Evolutionary conservation across 2,329 filamentous ascomycete species (phyloP), one percentile per base, ranked within the genome.

Genomic region (Colletotrichum endophyticum): DNA sequence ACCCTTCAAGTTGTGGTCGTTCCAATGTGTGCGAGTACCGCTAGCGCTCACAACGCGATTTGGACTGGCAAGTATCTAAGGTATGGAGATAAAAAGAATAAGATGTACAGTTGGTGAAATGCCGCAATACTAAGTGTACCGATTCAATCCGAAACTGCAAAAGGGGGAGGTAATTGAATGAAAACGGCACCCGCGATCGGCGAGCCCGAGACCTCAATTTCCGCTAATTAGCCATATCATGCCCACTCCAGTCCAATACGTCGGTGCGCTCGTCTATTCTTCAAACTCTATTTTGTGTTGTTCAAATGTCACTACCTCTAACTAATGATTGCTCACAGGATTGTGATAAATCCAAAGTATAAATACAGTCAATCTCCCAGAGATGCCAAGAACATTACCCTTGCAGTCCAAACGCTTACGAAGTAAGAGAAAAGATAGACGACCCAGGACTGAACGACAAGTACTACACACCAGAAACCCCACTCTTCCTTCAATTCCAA

Each of bases 11-110:
- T 11, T 49, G 39, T 2, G 5, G 9, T 49, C 39, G 19, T 49
- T 49, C 2, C 0, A 49, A 49, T 0, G 11, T 49, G 19, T 49
- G 39, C n/a, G 39, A 49, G 39, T 11, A 49, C 0, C 19, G 9
- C 19, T 11, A 49, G 19, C 39, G 39, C 19, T 49, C 9, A 49
- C 19, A 49, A 49, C 19, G 19, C 9, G 36, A 2, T 49, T 49
- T 49, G 3, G 9, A n/a, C 5, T 11, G 3, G 0, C 19, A 49
- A 0, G 7, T 49, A 12, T 6, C 0, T 12, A 49, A n/a, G 19
- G 1, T 4, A n/a, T 4, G 19, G 19, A 49, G 39, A 22, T n/a
- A n/a, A n/a, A 0, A n/a, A n/a, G 9, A 22, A 53, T 53, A 8
- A 5, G 6, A 53, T 1, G n/a, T 22, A 0, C 44, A 49, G 1